These are phyloP conservation scores for Colletotrichum plurivorum DNA, from an alignment of 2,329 filamentous ascomycete genomes.

Conservation along the genomic window DNA sequence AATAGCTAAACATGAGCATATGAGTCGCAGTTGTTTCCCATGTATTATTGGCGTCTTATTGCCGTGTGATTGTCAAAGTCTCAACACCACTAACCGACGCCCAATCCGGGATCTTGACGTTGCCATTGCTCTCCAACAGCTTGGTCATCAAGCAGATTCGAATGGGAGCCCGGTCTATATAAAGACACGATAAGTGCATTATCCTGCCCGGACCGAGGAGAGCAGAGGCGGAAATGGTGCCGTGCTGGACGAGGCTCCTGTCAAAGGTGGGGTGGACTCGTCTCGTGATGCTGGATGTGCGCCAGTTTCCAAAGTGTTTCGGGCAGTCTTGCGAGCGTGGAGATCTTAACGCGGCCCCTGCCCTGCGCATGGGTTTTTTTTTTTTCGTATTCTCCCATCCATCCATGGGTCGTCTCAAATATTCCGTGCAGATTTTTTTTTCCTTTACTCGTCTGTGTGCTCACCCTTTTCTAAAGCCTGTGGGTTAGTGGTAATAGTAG, in stretches of 20 bases:
- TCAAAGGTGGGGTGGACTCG: conserved; percentile 2
- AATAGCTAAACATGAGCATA: conserved; percentile 25
- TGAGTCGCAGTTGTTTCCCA: neutral
- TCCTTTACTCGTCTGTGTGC: neutral
- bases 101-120: neutral
- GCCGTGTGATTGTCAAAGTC: neutral
- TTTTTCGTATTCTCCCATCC: neutral
- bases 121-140: neutral
- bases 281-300: conserved; percentile 4
- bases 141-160: neutral
- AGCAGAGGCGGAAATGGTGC: neutral
- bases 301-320: conserved; percentile 40
- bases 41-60: neutral
- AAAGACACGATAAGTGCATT: neutral
- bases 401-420: neutral
- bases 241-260: neutral
- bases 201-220: neutral
- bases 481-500: neutral
- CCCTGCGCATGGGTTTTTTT: neutral
- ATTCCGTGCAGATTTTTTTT: neutral
- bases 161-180: neutral
- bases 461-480: neutral
- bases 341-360: conserved; percentile 11
- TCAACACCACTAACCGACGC: too few species aligned
- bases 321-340: conserved; percentile 21